Base-by-base conservation (phyloP, 306 rosid genomes). In the Quercus suber region DNA sequence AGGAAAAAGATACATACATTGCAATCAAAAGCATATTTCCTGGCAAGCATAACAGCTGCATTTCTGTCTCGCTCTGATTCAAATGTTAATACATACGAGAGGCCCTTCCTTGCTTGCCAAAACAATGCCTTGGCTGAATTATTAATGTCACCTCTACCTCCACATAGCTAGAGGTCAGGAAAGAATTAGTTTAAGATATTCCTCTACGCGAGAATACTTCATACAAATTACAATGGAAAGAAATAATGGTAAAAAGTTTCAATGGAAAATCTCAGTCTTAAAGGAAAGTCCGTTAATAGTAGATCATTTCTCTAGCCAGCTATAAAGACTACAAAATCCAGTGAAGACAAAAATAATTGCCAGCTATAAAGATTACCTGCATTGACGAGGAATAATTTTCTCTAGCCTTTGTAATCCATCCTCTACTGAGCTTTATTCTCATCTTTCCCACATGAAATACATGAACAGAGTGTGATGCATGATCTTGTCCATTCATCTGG, bases 331-430 rank as follows among this genome's bases (percentile, higher is more conserved):
- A 41, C 3, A 41, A 41, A 41, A 41, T 41, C 45, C 11, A 41
- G 21, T 10, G 72, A 67, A 69, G 6, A 51, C 52, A 64, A 75
- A 43, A 69, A 67, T 74, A 45, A 76, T 5, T 20, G 30, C 15
- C 33, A 33, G 72, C 78, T 71, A 55, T 37, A 76, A n/a, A 64
- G n/a, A 64, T 43, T 87, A 90, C 99, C 95, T 87, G 99, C 99
- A 95, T 92, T 45, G 92, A 79, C 45, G 92, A 84, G 65, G 97
- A 92, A 86, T 95, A 95, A 81, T 81, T 95, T 84, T 95, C 99
- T 81, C 99, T 90, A 64, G 99, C 89, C 85, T 95, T 95, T 28
- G 99, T 92, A 76, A 95, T 95, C 99, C 99, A 95, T 67, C 99
- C 99, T 86, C 99, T 86, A 60, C 89, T 86, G 31, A 95, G 92